Evolutionary conservation across 495 filamentous ascomycete genomes (phyloP).

Genomic region (Podospora appendiculata): DNA sequence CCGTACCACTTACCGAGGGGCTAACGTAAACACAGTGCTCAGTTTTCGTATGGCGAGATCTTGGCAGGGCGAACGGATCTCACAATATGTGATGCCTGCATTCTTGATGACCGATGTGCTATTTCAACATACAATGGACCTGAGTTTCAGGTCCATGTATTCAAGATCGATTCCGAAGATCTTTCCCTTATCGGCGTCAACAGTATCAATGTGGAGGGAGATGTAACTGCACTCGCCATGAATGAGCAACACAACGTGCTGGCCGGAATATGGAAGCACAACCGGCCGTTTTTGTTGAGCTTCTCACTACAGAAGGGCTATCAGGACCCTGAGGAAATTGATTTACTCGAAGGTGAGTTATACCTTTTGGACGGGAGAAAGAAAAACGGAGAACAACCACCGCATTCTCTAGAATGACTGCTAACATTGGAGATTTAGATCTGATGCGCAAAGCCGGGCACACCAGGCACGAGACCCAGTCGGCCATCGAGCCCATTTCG

Average conservation of each 20-base stretch:
- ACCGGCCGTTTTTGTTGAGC: conserved; percentile 13
- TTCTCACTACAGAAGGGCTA: conserved; percentile 2
- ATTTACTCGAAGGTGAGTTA: conserved; percentile 13
- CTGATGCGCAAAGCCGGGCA: background rate
- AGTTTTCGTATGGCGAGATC: conserved; percentile 14
- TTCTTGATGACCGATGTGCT: conserved; percentile 21
- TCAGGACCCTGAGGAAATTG: conserved; percentile 2
- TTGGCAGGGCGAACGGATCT: conserved; percentile 10
- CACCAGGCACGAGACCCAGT: background rate
- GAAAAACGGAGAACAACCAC: background rate
- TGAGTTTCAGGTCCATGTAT: conserved; percentile 24
- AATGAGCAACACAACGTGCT: conserved; percentile 16
- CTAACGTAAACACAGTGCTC: conserved; percentile 13
- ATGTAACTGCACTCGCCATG: conserved; percentile 33
- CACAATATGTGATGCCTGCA: conserved; percentile 25
- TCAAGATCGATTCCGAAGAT: conserved; percentile 13
- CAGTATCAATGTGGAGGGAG: conserved; percentile 24
- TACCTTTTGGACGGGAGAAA: background rate
- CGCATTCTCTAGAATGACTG: too few species aligned
- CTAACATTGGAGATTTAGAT: background rate
- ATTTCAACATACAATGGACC: conserved; percentile 24
- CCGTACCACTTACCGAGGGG: too few species aligned
- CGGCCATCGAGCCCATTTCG: conserved; percentile 22
- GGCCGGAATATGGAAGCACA: conserved; percentile 21
- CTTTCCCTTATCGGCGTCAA: conserved; percentile 10